A percentile compares a stretch with the other conserved stretches of the same genome.
These are phyloP conservation scores for Bullera alba DNA, from an alignment of 768 basidiomycete species.

Conservation along the genomic window DNA sequence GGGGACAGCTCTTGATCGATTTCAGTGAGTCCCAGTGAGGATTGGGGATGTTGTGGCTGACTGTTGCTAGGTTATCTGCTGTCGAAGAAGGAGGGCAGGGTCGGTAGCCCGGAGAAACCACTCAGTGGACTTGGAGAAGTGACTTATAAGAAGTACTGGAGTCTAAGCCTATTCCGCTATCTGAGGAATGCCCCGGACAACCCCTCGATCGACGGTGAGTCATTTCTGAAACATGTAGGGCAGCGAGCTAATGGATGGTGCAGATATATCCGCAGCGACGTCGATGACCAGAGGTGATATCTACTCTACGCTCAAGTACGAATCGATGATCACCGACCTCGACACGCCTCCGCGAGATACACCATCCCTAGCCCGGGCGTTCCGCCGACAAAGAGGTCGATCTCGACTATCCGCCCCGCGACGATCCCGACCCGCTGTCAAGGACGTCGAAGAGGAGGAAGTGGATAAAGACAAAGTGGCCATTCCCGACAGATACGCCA, in stretches of 20 bases:
- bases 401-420: constrained; percentile 6
- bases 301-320: constrained; percentile 62
- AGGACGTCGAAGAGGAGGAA: background rate
- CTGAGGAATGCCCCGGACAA: constrained; percentile 57
- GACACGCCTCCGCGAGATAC: constrained; percentile 14
- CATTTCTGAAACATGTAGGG: no score
- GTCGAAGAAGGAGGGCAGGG: constrained; percentile 84
- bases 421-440: background rate
- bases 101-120: constrained; percentile 93
- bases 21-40: constrained; percentile 67
- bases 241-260: constrained; percentile 3
- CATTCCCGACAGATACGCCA: constrained; percentile 64
- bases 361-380: background rate
- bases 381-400: constrained; percentile 6
- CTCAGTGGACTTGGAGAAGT: constrained; percentile 84
- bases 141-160: constrained; percentile 96
- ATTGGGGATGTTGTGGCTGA: background rate
- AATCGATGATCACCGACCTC: constrained; percentile 60
- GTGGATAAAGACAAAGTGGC: constrained; percentile 6
- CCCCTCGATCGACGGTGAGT: constrained; percentile 69
- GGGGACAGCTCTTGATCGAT: constrained; percentile 95
- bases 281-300: constrained; percentile 89
- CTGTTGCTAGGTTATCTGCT: constrained; percentile 78
- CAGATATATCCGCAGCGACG: constrained; percentile 74
- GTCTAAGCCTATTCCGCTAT: constrained; percentile 74